phyloP scores from a whole-genome alignment of 1,284 basidiomycete genomes.

The Phylloboletellus chloephorus region DNA sequence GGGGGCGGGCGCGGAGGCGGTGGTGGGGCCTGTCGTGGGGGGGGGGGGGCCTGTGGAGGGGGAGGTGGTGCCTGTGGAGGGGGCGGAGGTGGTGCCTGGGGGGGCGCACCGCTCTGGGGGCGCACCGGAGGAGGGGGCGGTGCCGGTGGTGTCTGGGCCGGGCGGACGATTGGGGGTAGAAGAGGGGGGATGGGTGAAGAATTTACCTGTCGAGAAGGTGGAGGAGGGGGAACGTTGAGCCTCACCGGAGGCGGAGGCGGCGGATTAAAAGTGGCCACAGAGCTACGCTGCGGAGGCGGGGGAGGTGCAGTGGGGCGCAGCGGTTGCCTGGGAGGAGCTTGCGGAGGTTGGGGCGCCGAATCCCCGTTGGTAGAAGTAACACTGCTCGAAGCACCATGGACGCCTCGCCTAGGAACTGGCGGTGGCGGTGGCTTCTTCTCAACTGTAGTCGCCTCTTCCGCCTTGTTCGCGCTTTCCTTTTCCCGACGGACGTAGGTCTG shows the following conservation, averaged over 20 bases:
- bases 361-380: slow-evolving; percentile 30
- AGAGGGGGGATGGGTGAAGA: slow-evolving; percentile 31
- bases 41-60: slow-evolving; percentile 12
- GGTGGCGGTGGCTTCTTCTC: slow-evolving; percentile 60
- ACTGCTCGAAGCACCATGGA: slow-evolving; percentile 34
- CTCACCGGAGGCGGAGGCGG: slow-evolving; percentile 22
- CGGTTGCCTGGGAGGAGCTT: slow-evolving; percentile 26
- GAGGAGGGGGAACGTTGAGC: slow-evolving; percentile 31
- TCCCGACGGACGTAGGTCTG: slow-evolving; percentile 73
- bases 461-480: slow-evolving; percentile 34
- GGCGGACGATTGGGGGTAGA: slow-evolving; percentile 31
- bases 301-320: slow-evolving; percentile 28
- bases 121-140: slow-evolving; percentile 34
- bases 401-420: slow-evolving; percentile 41
- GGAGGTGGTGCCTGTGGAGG: slow-evolving; percentile 28
- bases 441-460: slow-evolving; percentile 26
- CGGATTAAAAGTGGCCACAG: slow-evolving; percentile 30
- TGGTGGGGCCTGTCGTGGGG: slow-evolving; percentile 18
- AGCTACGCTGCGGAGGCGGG: slow-evolving; percentile 27
- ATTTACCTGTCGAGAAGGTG: slow-evolving; percentile 26
- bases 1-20: slow-evolving; percentile 26
- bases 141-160: slow-evolving; percentile 33
- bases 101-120: slow-evolving; percentile 24
- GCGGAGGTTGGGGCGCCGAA: slow-evolving; percentile 22
- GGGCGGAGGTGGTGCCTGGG: slow-evolving; percentile 20